Percentiles rank a stretch among this genome's conserved stretches.
Evolutionary conservation across 1,139 yeast species (phyloP).

Genomic region (Debaryomycetaceae sp.): DNA sequence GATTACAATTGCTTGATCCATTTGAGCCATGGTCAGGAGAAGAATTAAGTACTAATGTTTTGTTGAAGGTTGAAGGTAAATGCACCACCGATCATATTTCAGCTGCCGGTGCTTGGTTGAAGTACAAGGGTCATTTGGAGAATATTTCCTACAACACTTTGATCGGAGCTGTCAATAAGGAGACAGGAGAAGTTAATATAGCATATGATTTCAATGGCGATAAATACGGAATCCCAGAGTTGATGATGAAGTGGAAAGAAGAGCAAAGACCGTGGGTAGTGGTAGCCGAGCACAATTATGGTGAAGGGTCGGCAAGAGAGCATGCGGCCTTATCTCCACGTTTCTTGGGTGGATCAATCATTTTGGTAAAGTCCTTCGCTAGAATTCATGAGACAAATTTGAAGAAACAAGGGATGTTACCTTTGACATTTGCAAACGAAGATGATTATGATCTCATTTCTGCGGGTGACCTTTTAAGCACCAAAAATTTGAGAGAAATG

Average conservation of each 20-base stretch:
- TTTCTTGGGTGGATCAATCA: constrained; percentile 85
- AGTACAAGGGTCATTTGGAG: constrained; percentile 95
- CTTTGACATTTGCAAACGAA: constrained; percentile 86
- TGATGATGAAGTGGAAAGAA: constrained; percentile 92
- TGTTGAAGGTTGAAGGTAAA: constrained; percentile 92
- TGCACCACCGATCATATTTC: constrained; percentile 98
- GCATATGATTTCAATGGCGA: constrained; percentile 87
- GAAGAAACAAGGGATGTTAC: constrained; percentile 95
- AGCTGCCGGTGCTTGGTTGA: constrained; percentile 99
- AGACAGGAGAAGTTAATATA: constrained; percentile 90
- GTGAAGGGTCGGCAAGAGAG: constrained; percentile 99
- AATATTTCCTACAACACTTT: constrained; percentile 92
- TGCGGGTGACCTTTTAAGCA: constrained; percentile 76
- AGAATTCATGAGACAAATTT: constrained; percentile 83
- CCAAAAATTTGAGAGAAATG: constrained; percentile 76
- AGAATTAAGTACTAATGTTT: constrained; percentile 71
- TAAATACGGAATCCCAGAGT: constrained; percentile 81
- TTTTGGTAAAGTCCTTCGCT: constrained; percentile 92
- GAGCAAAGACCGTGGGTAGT: constrained; percentile 88
- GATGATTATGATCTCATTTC: constrained; percentile 77
- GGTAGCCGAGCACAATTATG: constrained; percentile 95
- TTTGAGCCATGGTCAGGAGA: constrained; percentile 82
- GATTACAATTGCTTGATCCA: constrained; percentile 82
- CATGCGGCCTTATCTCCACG: constrained; percentile 97
- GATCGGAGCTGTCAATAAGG: constrained; percentile 95